Evolutionary conservation across 2,329 filamentous ascomycete species (phyloP).

Genomic region (Fusarium anguioides): DNA sequence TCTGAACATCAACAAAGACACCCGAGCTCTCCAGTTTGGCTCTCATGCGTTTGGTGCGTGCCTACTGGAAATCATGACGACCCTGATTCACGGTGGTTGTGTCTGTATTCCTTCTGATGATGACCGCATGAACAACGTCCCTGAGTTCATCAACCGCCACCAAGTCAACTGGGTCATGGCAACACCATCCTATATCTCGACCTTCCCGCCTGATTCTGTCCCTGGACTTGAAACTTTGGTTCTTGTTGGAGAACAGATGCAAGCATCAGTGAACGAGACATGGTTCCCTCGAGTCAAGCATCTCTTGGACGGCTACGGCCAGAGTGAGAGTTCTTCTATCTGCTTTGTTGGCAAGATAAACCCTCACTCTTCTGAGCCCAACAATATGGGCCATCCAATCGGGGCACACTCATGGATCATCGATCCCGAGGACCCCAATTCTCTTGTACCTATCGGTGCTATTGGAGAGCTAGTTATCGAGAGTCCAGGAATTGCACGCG

Average conservation of each 20-base stretch:
- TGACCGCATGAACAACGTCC: slow-evolving; percentile 36
- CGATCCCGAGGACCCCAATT: slow-evolving; percentile 7
- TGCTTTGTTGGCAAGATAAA: slow-evolving; percentile 3
- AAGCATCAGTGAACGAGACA: background rate
- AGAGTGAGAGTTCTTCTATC: slow-evolving; percentile 23
- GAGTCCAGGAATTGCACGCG: slow-evolving; percentile 33
- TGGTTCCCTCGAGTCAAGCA: slow-evolving; percentile 38
- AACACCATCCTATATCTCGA: slow-evolving; percentile 26
- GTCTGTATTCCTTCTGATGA: slow-evolving; percentile 40
- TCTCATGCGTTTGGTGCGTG: slow-evolving; percentile 36
- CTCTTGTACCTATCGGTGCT: slow-evolving; percentile 15
- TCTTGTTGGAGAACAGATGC: slow-evolving; percentile 11
- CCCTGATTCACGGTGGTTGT: slow-evolving; percentile 23
- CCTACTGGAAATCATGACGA: slow-evolving; percentile 22
- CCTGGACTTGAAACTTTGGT: slow-evolving; percentile 1
- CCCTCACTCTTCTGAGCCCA: background rate
- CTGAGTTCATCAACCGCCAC: slow-evolving; percentile 7
- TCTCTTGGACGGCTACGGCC: slow-evolving; percentile 56
- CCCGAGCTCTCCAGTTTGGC: slow-evolving; percentile 28
- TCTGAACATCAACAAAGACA: background rate
- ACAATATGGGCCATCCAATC: slow-evolving; percentile 19
- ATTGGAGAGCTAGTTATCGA: slow-evolving; percentile 39
- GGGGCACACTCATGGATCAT: slow-evolving; percentile 31
- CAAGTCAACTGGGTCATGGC: slow-evolving; percentile 29
- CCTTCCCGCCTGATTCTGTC: background rate